Evolutionary conservation across 371 early-diverging fungal species (phyloP), one percentile per base, ranked within the genome.

Genomic region (Basidiobolus meristosporus): DNA sequence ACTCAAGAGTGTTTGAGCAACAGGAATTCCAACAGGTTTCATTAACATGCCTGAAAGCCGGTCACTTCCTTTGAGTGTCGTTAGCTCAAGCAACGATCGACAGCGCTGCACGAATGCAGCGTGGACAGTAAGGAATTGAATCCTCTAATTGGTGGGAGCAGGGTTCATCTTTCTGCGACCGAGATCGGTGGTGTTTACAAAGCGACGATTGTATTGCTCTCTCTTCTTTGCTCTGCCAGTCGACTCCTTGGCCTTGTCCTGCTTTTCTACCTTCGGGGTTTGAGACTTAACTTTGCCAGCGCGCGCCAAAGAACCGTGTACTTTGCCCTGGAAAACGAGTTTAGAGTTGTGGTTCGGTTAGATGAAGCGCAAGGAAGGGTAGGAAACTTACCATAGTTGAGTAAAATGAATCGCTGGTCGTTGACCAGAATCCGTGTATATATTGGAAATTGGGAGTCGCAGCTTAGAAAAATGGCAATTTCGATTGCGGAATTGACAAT

Each of bases 221-320:
- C 99, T 78, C 85, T 96, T 96, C 77, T 87, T 87, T 53, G 97
- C 95, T 62, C 99, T 49, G 69, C 77, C 90, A 55, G 77, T 74
- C 58, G 58, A 59, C 67, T 78, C 67, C 82, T 88, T 97, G 69
- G 84, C 74, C 82, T 98, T 93, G 61, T 97, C 97, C 66, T 82
- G 77, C 75, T 90, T 87, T 60, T 91, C 92, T 49, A 97, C 98
- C 77, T 96, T 96, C 60, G 99, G 98, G 59, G 91, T 91, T 63
- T 97, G 96, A 55, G 85, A 87, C 88, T 97, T 93, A 62, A 99
- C 99, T 75, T 99, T 99, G 79, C 99, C 99, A 71, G 99, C 98
- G 87, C 93, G 93, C 70, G 95, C 91, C 63, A 97, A 81, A 58
- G 95, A 92, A 73, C 98, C 98, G 90, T 97, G 98, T 57, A 91